These are phyloP conservation scores for Penicillium sp. DNA, from an alignment of 2,329 filamentous ascomycete species.

Conservation along the genomic window DNA sequence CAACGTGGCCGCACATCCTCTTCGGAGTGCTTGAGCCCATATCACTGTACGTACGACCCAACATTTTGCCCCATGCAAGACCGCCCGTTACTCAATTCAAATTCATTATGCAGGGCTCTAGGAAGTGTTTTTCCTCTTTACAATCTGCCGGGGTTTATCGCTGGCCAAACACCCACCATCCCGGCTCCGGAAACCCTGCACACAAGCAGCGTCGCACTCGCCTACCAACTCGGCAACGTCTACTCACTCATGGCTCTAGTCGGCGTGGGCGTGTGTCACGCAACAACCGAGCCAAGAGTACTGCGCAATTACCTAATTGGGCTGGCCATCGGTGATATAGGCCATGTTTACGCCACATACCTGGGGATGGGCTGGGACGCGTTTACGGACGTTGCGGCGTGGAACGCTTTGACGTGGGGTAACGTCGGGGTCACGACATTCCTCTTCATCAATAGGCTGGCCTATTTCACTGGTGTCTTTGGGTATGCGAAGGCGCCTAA, in stretches of 20 bases:
- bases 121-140: conserved; percentile 57
- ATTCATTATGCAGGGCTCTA: conserved; percentile 48
- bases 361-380: conserved; percentile 55
- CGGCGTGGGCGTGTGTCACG: conserved; percentile 61
- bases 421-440: conserved; percentile 64
- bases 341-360: conserved; percentile 62
- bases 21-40: conserved; percentile 68
- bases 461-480: conserved; percentile 59
- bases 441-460: conserved; percentile 54
- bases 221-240: conserved; percentile 65
- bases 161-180: conserved; percentile 54
- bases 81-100: conserved; percentile 1
- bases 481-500: conserved; percentile 41
- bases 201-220: conserved; percentile 52
- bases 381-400: conserved; percentile 53
- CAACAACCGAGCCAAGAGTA: conserved; percentile 62
- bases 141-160: conserved; percentile 60
- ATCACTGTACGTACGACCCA: conserved; percentile 59
- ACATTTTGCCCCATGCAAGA: conserved; percentile 1
- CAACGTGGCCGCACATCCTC: conserved; percentile 60
- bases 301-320: conserved; percentile 65
- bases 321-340: conserved; percentile 62
- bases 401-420: conserved; percentile 71
- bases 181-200: conserved; percentile 30
- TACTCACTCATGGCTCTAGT: conserved; percentile 65